Base-by-base conservation (phyloP, 805 yeast genomes). In the Kluyveromyces lactis region DNA sequence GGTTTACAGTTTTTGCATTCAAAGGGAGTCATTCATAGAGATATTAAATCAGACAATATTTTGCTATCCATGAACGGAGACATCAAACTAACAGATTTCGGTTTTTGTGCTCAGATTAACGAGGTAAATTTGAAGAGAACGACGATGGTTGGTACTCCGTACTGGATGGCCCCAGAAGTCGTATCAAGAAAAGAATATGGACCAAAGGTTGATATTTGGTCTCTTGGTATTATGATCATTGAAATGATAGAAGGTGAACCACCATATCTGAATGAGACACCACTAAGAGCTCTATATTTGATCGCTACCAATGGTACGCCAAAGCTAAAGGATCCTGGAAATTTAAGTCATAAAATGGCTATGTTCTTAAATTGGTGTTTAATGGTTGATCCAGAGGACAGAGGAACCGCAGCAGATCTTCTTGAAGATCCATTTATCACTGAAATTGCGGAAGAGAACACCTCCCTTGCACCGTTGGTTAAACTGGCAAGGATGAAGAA, bases 101-200 rank as follows among this genome's bases (percentile, higher is more conserved):
- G 95, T 0, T 92, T 90, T 67, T 92, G 98, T 66, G 99, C 98
- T 0, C 95, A 89, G 62, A 72, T 84, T 44, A 84, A 82, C 27
- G 94, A 82, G 48, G 73, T 75, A 40, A 82, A 84, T 48, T 68
- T 83, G 40, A 89, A 90, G 61, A 78, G 99, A 59, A 87, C 95
- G 3, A 92, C 99, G 4, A 86, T 92, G 95, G 98, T 92, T 13
- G 99, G 99, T 12, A 92, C 99, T 0, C 98, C 99, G 11, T 92
- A 92, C 60, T 92, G 99, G 99, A 92, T 92, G 99, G 99, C 99
- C 0, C 99, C 99, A 1, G 99, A 92, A 61, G 96, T 92, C 39
- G 96, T 92, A 19, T 78, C 89, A 15, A 77, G 94, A 51, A 89
- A 87, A 60, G 96, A 89, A 56, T 92, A 92, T 57, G 98, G 95